phyloP scores from a whole-genome alignment of 106 monocot genomes.

The Dioscorea alata region DNA sequence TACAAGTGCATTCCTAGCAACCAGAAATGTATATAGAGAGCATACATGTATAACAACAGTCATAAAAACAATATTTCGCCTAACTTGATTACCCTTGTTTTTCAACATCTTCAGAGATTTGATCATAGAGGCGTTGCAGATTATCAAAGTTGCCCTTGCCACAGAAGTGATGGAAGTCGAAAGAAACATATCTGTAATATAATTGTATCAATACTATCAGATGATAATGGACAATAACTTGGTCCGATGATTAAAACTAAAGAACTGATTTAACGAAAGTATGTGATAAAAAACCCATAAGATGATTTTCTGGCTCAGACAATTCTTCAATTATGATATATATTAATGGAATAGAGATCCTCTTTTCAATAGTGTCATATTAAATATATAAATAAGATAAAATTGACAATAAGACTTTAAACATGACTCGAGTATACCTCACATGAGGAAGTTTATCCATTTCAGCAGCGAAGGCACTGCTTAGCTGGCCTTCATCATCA shows the following conservation, averaged over 20 bases:
- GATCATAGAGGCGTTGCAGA: constrained; percentile 63
- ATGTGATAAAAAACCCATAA: no score
- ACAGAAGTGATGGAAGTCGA: constrained; percentile 87
- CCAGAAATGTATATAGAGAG: constrained; percentile 1
- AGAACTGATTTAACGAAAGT: no score
- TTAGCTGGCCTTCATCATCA: constrained; percentile 86
- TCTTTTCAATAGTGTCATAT: no score
- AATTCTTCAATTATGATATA: background rate
- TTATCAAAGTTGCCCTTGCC: constrained; percentile 70
- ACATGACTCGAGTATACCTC: constrained; percentile 33
- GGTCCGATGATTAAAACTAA: no score
- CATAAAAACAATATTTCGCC: constrained; percentile 5
- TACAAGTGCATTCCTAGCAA: background rate
- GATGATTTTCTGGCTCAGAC: no score
- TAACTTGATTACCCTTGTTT: constrained; percentile 79
- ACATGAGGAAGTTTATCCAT: constrained; percentile 66
- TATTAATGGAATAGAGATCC: no score
- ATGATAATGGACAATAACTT: background rate
- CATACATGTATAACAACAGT: constrained; percentile 13
- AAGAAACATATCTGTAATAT: constrained; percentile 73
- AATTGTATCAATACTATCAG: background rate
- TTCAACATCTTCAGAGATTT: constrained; percentile 55
- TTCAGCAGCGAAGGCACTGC: constrained; percentile 64
- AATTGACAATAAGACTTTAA: no score
- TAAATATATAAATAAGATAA: no score